A percentile compares a stretch with the other conserved stretches of the same genome.
phyloP scores from a whole-genome alignment of 306 rosid genomes.

The Gillenia trifoliata region DNA sequence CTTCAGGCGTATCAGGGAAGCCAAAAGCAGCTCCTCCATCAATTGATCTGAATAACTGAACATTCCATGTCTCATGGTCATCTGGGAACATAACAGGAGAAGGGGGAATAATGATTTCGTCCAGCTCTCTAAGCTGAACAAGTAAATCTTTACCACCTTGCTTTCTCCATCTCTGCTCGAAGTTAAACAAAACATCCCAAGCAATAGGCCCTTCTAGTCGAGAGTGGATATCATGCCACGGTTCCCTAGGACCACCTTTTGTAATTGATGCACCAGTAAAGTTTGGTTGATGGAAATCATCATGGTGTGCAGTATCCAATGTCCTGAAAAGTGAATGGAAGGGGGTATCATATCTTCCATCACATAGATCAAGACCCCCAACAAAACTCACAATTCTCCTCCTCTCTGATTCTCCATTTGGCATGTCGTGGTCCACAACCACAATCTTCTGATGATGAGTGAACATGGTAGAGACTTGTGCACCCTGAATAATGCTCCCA shows the following conservation, averaged over 20 bases:
- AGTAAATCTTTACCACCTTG: slow-evolving; percentile 49
- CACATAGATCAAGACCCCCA: slow-evolving; percentile 47
- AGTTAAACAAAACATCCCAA: slow-evolving; percentile 47
- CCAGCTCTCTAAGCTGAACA: slow-evolving; percentile 37
- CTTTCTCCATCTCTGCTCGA: slow-evolving; percentile 54
- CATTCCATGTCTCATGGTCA: slow-evolving; percentile 45
- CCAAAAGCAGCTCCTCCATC: slow-evolving; percentile 54
- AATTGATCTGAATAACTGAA: slow-evolving; percentile 43
- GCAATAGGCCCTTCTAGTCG: slow-evolving; percentile 48
- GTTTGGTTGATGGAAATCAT: slow-evolving; percentile 54
- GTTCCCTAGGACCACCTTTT: slow-evolving; percentile 54
- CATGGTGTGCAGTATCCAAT: slow-evolving; percentile 42
- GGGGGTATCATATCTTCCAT: slow-evolving; percentile 46
- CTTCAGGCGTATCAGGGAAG: slow-evolving; percentile 44
- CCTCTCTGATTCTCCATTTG: slow-evolving; percentile 25
- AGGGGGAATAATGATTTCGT: slow-evolving; percentile 37
- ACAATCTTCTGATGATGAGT: slow-evolving; percentile 54
- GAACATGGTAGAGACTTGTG: slow-evolving; percentile 42
- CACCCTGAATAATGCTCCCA: slow-evolving; percentile 35
- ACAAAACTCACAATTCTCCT: slow-evolving; percentile 48
- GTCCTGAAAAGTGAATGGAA: slow-evolving; percentile 50
- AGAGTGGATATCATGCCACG: slow-evolving; percentile 54
- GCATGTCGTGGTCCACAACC: slow-evolving; percentile 38
- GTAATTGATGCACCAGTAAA: slow-evolving; percentile 30
- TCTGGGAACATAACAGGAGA: slow-evolving; percentile 43